These are phyloP conservation scores for Daldinia eschscholtzii DNA, from an alignment of 2,329 filamentous ascomycete genomes.

Conservation along the genomic window DNA sequence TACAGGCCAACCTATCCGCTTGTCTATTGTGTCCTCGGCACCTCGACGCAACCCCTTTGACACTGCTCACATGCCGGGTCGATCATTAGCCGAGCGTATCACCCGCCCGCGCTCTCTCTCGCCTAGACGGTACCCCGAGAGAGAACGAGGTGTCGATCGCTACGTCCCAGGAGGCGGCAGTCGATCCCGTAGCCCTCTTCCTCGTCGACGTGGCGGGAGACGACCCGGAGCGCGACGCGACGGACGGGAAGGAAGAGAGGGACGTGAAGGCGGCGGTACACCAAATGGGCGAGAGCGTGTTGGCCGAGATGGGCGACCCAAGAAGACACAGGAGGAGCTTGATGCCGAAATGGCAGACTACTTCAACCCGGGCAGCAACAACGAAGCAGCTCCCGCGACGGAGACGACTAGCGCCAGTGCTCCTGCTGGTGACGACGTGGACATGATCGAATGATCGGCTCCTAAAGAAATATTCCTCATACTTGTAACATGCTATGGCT, in stretches of 20 bases:
- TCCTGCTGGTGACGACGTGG: constrained; percentile 67
- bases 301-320: constrained; percentile 70
- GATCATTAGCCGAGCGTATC: constrained; percentile 72
- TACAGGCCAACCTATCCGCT: constrained; percentile 80
- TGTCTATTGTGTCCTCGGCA: constrained; percentile 73
- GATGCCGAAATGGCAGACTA: constrained; percentile 99
- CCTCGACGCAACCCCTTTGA: constrained; percentile 69
- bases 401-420: constrained; percentile 49
- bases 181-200: constrained; percentile 71
- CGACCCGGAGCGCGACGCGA: constrained; percentile 62
- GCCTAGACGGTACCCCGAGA: constrained; percentile 60
- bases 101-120: constrained; percentile 76
- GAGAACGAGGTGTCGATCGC: constrained; percentile 78
- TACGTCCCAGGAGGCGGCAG: constrained; percentile 75
- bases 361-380: constrained; percentile 68
- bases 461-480: neutral
- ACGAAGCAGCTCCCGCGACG: constrained; percentile 55
- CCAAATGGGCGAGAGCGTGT: constrained; percentile 57
- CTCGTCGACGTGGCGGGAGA: constrained; percentile 62
- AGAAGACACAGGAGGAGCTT: constrained; percentile 91
- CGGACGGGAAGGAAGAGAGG: constrained; percentile 49
- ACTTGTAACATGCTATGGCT: constrained; percentile 12
- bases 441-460: constrained; percentile 74
- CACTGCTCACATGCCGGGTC: constrained; percentile 66
- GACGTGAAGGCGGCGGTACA: constrained; percentile 32